These are phyloP conservation scores for Eucalyptus grandis DNA, from an alignment of 345 rosid genomes.

Conservation along the genomic window DNA sequence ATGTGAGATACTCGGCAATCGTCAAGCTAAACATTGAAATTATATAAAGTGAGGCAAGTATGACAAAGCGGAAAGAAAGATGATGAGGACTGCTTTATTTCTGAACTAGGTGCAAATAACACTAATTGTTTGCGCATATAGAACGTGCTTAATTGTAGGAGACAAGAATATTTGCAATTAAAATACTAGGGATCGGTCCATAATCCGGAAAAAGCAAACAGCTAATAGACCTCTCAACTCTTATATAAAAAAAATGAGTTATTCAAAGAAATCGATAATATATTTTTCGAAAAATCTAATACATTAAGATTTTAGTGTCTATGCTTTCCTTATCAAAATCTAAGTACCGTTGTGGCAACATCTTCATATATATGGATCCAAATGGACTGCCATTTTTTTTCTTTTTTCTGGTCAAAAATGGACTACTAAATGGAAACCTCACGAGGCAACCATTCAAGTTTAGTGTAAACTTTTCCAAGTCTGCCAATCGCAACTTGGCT, in stretches of 20 bases:
- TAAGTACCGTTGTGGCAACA: not conserved
- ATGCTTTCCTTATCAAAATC: not conserved
- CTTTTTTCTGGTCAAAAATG: no score
- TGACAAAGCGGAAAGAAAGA: not conserved
- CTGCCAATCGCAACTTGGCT: not conserved
- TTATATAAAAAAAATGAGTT: not conserved
- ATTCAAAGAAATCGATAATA: not conserved
- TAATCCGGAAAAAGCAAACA: not conserved
- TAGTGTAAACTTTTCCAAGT: not conserved
- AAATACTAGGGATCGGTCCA: not conserved
- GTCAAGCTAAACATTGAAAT: not conserved
- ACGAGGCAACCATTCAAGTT: not conserved
- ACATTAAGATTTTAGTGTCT: not conserved
- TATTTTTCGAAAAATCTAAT: not conserved
- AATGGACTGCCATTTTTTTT: no score
- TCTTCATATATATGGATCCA: no score
- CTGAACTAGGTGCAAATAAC: not conserved
- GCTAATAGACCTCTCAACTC: not conserved
- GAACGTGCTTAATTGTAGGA: not conserved
- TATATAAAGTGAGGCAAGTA: not conserved
- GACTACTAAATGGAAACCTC: not conserved
- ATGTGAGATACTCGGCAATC: not conserved
- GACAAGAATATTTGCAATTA: not conserved
- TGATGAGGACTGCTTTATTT: not conserved
- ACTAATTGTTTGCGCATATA: not conserved